phyloP scores from a whole-genome alignment of 208 protist genomes.

The Crithidia sp. region DNA sequence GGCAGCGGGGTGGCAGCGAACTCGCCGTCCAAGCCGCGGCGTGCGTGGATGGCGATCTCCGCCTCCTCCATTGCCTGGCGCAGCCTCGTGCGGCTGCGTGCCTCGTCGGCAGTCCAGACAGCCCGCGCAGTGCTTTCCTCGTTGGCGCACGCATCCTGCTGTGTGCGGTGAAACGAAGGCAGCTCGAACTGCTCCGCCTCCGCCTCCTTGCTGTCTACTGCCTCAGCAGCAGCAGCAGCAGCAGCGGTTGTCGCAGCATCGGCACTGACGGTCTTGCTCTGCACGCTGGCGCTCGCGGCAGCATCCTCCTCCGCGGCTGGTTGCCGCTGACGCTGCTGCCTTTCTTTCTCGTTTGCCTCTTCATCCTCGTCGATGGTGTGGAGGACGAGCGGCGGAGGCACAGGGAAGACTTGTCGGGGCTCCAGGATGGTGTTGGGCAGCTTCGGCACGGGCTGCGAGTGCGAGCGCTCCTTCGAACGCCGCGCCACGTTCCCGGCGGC shows the following conservation, averaged over 20 bases:
- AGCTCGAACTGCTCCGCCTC: no score
- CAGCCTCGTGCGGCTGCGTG: conserved; percentile 37
- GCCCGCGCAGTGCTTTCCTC: conserved; percentile 50
- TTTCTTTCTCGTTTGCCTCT: no score
- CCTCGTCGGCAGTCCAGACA: conserved; percentile 43
- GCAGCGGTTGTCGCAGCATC: no score
- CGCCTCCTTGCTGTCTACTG: no score
- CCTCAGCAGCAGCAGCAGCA: no score
- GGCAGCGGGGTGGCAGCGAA: conserved; percentile 50
- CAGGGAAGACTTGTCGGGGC: conserved; percentile 39
- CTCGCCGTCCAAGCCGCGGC: conserved; percentile 47
- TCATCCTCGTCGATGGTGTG: conserved; percentile 79
- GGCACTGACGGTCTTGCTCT: no score
- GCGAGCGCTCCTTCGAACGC: conserved; percentile 45
- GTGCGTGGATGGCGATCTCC: conserved; percentile 35
- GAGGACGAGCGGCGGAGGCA: conserved; percentile 60
- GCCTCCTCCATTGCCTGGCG: conserved; percentile 44
- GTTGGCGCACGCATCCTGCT: conserved; percentile 25
- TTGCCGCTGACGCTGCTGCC: no score
- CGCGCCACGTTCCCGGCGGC: conserved; percentile 6
- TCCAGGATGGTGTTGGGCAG: conserved; percentile 42
- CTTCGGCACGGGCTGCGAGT: conserved; percentile 44
- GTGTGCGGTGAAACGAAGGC: background rate
- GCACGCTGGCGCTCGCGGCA: no score
- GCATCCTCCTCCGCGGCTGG: no score